Base-by-base conservation (phyloP, 2,329 filamentous ascomycete genomes). In the Ascochyta fabae region DNA sequence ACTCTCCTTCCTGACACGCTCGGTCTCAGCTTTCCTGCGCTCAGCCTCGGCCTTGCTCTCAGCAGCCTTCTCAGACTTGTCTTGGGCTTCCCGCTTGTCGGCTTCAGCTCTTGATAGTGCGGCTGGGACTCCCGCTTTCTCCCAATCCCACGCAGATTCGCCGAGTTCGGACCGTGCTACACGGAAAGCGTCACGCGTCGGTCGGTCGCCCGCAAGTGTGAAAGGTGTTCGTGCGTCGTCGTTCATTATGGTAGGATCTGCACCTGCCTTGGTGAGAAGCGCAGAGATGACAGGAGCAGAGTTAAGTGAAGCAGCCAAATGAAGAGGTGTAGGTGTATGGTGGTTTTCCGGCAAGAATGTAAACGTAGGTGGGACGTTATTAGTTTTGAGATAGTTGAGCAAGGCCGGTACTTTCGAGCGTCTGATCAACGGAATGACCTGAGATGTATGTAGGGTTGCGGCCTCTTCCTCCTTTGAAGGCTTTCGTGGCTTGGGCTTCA, bases 171-270 rank as follows among this genome's bases (percentile, higher is more conserved):
- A 84, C 6, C 95, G 89, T 4, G 92, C 92, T 2, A 97, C 86
- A 2, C 95, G 89, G 78, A 99, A 99, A 0, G 93, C 91, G 70
- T 98, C 93, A 1, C 94, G 86, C 0, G 93, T 97, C 2, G 88
- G 77, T 4, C 92, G 86, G 72, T 98, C 92, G 38, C 94, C 92
- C 0, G 91, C 87, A 1, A 99, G 84, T 51, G 96, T 92, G 72
- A 96, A 98, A 0, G 95, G 78, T 0, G 91, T 90, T 73, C 90
- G 92, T n/a, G 89, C 90, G 59, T 97, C 92, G 24, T 74, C 68
- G 36, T 75, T 74, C 69, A 74, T 69, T 1, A 88, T 51, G 0
- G 86, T 87, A 0, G 95, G 95, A 66, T 96, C 86, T 1, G 92
- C 90, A 1, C 82, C 82, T 3, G 83, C 88, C 75, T 94, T 92